Conservation (phyloP, 2,329 filamentous ascomycete genomes). For the Hypoxylon sp. region DNA sequence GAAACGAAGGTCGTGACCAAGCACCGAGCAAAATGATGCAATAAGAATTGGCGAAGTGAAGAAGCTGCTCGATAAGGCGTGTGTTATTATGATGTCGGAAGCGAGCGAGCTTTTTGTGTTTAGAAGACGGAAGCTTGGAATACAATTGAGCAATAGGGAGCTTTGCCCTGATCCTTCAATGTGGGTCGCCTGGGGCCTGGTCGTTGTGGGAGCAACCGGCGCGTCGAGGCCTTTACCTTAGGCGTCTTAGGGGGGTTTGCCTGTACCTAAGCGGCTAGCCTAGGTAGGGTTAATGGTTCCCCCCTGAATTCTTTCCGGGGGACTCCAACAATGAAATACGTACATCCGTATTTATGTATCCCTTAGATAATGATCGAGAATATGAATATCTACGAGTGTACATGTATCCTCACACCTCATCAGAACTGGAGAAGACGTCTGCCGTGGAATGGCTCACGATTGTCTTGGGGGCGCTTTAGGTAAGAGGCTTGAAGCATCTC, state of each 20-base stretch:
- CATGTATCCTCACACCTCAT: too few species aligned
- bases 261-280: neutral
- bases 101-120: conserved; percentile 21
- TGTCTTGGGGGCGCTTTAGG: too few species aligned
- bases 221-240: too few species aligned
- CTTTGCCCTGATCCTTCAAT: conserved; percentile 9
- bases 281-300: neutral
- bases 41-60: conserved; percentile 8
- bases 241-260: too few species aligned
- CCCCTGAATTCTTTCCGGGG: neutral
- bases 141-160: conserved; percentile 31
- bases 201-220: conserved; percentile 33
- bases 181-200: conserved; percentile 15
- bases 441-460: too few species aligned
- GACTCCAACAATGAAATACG: neutral
- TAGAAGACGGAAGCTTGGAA: conserved; percentile 25
- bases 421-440: too few species aligned
- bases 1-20: neutral
- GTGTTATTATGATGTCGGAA: conserved; percentile 13
- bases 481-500: too few species aligned
- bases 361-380: too few species aligned
- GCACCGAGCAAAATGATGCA: conserved; percentile 16
- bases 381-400: too few species aligned
- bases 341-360: too few species aligned
- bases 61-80: conserved; percentile 13